A percentile compares a stretch with the other conserved stretches of the same genome.
These are phyloP conservation scores for Fraxinus paxiana DNA, from an alignment of 305 asterid species.

Conservation along the genomic window DNA sequence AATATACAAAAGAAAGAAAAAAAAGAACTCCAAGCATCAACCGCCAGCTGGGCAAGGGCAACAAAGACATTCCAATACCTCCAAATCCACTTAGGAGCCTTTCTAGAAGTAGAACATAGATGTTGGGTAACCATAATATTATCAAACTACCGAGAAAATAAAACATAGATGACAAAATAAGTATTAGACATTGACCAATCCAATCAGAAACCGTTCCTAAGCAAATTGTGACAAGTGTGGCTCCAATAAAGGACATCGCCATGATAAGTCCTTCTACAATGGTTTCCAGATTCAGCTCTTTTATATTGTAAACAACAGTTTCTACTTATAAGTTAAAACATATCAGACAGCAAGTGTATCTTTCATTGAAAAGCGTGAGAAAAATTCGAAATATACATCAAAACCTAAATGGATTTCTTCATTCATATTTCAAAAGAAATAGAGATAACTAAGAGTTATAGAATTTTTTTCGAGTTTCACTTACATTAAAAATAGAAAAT, in stretches of 20 bases:
- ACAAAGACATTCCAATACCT: slow-evolving; percentile 70
- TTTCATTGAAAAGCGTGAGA: too few relatives aligned
- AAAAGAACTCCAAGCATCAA: slow-evolving; percentile 85
- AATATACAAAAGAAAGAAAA: slow-evolving; percentile 61
- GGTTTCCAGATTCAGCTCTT: slow-evolving; percentile 58
- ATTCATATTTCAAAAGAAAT: too few relatives aligned
- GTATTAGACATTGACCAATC: slow-evolving; percentile 84
- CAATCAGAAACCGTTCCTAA: slow-evolving; percentile 72
- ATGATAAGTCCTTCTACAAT: slow-evolving; percentile 80
- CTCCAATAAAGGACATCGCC: slow-evolving; percentile 85
- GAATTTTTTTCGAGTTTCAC: not conserved
- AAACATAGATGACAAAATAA: slow-evolving; percentile 59
- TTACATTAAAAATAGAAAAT: not conserved
- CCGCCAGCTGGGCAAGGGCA: slow-evolving; percentile 70
- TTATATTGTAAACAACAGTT: slow-evolving; percentile 73
- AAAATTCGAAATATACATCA: too few relatives aligned
- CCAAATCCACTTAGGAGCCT: slow-evolving; percentile 90
- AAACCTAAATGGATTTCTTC: too few relatives aligned
- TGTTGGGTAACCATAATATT: slow-evolving; percentile 83
- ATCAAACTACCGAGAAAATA: slow-evolving; percentile 71
- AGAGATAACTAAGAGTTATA: too few relatives aligned
- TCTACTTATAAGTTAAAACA: slow-evolving; percentile 30
- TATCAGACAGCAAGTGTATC: too few relatives aligned
- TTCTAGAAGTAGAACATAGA: slow-evolving; percentile 64
- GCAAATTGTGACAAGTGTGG: slow-evolving; percentile 67